Percentiles rank a stretch among this genome's conserved stretches.
These are phyloP conservation scores for Alternaria metachromatica DNA, from an alignment of 2,329 filamentous ascomycete species.

Conservation along the genomic window DNA sequence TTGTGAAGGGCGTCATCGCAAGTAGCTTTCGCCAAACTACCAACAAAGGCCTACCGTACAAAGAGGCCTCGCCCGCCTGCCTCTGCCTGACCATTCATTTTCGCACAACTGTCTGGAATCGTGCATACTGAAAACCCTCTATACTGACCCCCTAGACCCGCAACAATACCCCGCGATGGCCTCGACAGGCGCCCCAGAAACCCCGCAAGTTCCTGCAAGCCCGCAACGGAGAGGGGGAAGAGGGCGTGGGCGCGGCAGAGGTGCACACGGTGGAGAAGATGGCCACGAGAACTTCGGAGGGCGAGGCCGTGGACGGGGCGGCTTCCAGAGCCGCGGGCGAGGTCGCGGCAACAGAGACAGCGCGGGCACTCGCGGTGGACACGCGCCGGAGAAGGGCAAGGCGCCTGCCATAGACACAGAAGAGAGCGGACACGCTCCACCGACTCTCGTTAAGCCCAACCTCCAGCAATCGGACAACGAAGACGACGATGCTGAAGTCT, in stretches of 20 bases:
- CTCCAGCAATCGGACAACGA: slow-evolving; percentile 20
- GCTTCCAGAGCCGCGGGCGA: slow-evolving; percentile 41
- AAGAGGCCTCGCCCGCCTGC: slow-evolving; percentile 27
- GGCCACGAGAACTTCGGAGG: slow-evolving; percentile 24
- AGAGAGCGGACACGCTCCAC: slow-evolving; percentile 7
- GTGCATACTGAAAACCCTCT: background rate
- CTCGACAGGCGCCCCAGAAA: slow-evolving; percentile 32
- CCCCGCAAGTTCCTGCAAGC: slow-evolving; percentile 32
- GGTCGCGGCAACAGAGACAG: slow-evolving; percentile 43
- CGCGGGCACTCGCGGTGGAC: slow-evolving; percentile 35
- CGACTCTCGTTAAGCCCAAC: slow-evolving; percentile 5
- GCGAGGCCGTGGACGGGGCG: slow-evolving; percentile 46
- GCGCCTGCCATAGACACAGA: slow-evolving; percentile 20
- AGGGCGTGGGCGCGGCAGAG: slow-evolving; percentile 40
- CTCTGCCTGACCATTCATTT: background rate
- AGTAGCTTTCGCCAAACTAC: slow-evolving; percentile 25
- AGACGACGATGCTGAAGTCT: slow-evolving; percentile 71
- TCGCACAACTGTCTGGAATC: background rate
- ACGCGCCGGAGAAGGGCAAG: slow-evolving; percentile 38
- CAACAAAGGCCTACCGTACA: slow-evolving; percentile 18
- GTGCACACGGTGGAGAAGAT: slow-evolving; percentile 30
- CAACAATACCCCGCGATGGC: slow-evolving; percentile 42
- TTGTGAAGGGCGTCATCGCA: slow-evolving; percentile 35
- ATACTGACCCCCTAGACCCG: background rate
- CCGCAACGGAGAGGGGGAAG: slow-evolving; percentile 39